Percentiles rank a stretch among this genome's conserved stretches.
Evolutionary conservation across 192 early-diverging fungal species (phyloP).

Genomic region (Hyaloraphidium curvatum): DNA sequence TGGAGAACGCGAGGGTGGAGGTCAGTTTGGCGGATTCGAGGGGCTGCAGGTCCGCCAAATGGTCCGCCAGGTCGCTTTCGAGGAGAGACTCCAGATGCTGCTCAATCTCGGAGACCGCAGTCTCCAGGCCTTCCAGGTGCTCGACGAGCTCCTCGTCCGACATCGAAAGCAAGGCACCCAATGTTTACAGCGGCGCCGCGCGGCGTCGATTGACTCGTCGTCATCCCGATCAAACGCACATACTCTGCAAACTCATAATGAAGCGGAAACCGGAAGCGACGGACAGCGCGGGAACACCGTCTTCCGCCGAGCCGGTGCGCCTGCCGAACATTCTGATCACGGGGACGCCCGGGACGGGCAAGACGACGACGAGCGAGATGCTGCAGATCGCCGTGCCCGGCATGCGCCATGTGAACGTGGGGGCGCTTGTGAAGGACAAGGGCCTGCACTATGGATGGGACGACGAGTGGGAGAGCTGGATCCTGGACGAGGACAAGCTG

Average conservation of each 20-base stretch:
- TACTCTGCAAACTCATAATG: too few relatives aligned
- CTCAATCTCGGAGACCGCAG: too few relatives aligned
- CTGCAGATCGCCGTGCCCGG: conserved; percentile 51
- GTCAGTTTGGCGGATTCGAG: background rate
- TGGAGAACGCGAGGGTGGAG: background rate
- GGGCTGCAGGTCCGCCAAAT: background rate
- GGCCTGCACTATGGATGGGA: conserved; percentile 69
- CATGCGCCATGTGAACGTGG: conserved; percentile 67
- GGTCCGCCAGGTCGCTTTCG: background rate
- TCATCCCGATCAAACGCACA: too few relatives aligned
- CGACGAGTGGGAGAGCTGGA: conserved; percentile 69
- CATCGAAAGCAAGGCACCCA: too few relatives aligned
- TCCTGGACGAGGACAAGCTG: conserved; percentile 85
- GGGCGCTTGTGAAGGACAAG: conserved; percentile 67
- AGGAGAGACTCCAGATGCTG: too few relatives aligned
- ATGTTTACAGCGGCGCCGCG: too few relatives aligned
- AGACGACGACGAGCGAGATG: conserved; percentile 55
- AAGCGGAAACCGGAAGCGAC: too few relatives aligned
- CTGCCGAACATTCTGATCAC: conserved; percentile 67
- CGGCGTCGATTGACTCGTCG: too few relatives aligned
- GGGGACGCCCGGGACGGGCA: conserved; percentile 70
- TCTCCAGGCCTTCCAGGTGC: too few relatives aligned
- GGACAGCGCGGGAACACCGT: too few relatives aligned
- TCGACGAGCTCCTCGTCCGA: too few relatives aligned
- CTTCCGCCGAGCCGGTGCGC: too few relatives aligned